Evolutionary conservation across 2,329 filamentous ascomycete species (phyloP).

Genomic region (Peltaster fructicola): DNA sequence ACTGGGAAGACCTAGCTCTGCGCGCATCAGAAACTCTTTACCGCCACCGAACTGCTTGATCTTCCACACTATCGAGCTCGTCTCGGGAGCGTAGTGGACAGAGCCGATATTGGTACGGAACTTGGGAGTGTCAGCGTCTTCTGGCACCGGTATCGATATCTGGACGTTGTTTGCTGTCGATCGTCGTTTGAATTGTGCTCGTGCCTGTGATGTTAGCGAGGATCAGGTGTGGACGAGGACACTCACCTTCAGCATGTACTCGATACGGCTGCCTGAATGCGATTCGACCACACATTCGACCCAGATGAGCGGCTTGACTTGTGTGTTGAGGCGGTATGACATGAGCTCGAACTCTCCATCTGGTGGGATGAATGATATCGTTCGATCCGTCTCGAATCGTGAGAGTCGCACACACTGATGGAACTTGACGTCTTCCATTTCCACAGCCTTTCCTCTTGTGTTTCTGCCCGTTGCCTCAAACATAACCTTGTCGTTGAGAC

Average conservation of each 20-base stretch:
- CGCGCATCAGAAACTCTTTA: conserved; percentile 97
- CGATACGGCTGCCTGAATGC: conserved; percentile 85
- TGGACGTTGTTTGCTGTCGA: conserved; percentile 98
- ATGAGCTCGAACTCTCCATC: conserved; percentile 98
- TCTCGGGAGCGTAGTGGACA: conserved; percentile 94
- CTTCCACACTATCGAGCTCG: conserved; percentile 97
- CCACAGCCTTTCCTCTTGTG: conserved; percentile 87
- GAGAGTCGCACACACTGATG: conserved; percentile 94
- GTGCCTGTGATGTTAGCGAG: conserved; percentile 37
- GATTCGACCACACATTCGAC: conserved; percentile 95
- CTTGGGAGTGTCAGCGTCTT: conserved; percentile 87
- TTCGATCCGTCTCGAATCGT: conserved; percentile 94
- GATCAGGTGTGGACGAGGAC: not conserved
- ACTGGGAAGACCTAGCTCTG: conserved; percentile 82
- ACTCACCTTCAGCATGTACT: conserved; percentile 85
- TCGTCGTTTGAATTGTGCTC: conserved; percentile 92
- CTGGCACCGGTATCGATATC: conserved; percentile 89
- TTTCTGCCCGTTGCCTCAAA: conserved; percentile 93
- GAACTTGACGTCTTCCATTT: conserved; percentile 99
- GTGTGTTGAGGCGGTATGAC: conserved; percentile 96
- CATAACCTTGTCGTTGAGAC: conserved; percentile 98
- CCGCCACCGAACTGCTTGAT: conserved; percentile 99
- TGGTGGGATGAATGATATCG: conserved; percentile 95
- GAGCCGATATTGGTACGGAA: conserved; percentile 96
- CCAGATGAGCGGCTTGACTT: conserved; percentile 97